These are phyloP conservation scores for Pseudopithomyces maydicus DNA, from an alignment of 2,329 filamentous ascomycete species.

Conservation along the genomic window DNA sequence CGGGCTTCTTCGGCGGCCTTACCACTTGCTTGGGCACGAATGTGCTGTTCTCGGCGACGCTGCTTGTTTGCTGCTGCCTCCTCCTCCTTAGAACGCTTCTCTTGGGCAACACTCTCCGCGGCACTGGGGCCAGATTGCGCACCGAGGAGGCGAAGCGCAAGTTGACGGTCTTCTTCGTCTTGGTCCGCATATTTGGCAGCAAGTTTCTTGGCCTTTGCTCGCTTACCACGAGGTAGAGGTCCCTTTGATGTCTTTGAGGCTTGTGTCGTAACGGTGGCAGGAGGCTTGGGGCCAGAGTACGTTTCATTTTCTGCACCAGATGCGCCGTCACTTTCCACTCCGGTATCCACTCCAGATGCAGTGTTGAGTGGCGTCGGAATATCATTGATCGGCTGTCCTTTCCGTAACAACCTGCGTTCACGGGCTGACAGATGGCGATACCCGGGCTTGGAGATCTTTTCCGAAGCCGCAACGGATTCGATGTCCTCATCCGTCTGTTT, in stretches of 20 bases:
- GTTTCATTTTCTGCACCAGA: conserved; percentile 25
- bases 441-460: conserved; percentile 26
- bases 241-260: conserved; percentile 33
- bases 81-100: conserved; percentile 71
- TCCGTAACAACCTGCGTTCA: conserved; percentile 45
- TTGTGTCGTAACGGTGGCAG: conserved; percentile 35
- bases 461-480: conserved; percentile 34
- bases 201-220: conserved; percentile 82
- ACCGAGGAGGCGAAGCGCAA: conserved; percentile 87
- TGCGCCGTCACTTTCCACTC: conserved; percentile 28
- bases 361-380: conserved; percentile 19
- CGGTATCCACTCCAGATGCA: conserved; percentile 10
- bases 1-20: conserved; percentile 77
- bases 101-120: conserved; percentile 64
- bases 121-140: conserved; percentile 70
- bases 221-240: conserved; percentile 69
- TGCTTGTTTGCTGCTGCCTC: conserved; percentile 73
- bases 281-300: conserved; percentile 20
- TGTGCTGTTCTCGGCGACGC: conserved; percentile 79
- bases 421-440: conserved; percentile 45
- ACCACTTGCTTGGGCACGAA: conserved; percentile 74
- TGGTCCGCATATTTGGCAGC: conserved; percentile 90
- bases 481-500: conserved; percentile 31
- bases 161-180: conserved; percentile 87
- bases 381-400: conserved; percentile 34